A percentile compares a stretch with the other conserved stretches of the same genome.
These are phyloP conservation scores for Apiospora sp. DNA, from an alignment of 2,329 filamentous ascomycete genomes.

Conservation along the genomic window DNA sequence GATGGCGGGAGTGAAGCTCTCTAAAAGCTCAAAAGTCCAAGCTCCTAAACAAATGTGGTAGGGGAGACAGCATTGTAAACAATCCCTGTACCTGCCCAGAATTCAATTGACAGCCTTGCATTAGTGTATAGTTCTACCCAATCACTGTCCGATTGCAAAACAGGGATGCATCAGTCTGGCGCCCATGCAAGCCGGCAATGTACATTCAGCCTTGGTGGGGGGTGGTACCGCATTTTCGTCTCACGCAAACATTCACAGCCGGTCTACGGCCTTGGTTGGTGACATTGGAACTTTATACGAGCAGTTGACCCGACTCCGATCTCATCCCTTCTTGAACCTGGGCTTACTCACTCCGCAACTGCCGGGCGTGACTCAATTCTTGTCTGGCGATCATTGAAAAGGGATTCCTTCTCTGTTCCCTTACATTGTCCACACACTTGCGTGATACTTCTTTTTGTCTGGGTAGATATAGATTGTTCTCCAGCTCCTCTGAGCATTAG, in stretches of 20 bases:
- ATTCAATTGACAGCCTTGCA: not conserved
- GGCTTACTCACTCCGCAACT: slow-evolving; percentile 10
- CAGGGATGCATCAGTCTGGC: not conserved
- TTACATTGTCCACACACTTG: not conserved
- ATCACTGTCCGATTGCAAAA: not conserved
- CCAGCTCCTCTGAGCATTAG: not conserved
- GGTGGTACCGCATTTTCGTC: slow-evolving; percentile 15
- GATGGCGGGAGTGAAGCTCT: slow-evolving; percentile 11
- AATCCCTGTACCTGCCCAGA: slow-evolving; percentile 15
- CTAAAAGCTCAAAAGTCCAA: slow-evolving; percentile 20
- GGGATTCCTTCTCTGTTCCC: not conserved
- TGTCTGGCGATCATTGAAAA: not conserved
- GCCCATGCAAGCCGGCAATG: not conserved
- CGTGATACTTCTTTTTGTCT: not conserved
- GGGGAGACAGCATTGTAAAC: slow-evolving; percentile 8
- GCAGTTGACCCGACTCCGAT: slow-evolving; percentile 5
- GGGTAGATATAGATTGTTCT: slow-evolving; percentile 1
- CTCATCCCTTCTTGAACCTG: not conserved
- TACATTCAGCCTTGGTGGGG: slow-evolving; percentile 9
- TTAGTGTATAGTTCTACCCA: not conserved
- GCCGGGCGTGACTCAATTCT: not conserved
- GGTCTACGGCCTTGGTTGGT: slow-evolving; percentile 3
- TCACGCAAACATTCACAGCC: slow-evolving; percentile 16
- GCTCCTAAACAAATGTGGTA: slow-evolving; percentile 13
- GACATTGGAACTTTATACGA: not conserved